Evolutionary conservation across 2,329 filamentous ascomycete genomes (phyloP), one percentile per base, ranked within the genome.

Genomic region (Allantophomopsis cytisporea): DNA sequence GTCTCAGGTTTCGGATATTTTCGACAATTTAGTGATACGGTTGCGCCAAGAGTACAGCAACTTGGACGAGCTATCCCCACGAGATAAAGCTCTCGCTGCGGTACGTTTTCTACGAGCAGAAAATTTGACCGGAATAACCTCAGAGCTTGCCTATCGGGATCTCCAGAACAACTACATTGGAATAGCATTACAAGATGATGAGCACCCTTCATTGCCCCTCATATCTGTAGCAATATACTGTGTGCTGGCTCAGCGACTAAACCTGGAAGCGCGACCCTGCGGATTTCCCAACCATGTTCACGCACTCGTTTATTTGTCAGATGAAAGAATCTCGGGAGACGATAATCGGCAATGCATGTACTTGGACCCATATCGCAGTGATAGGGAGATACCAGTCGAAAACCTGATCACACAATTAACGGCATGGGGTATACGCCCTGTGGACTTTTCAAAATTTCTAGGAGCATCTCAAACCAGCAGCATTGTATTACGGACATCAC

Each of bases 211-310:
- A 2, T 68, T 95, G 7, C 91, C 89, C 2, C 69, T 95, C 38
- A 81, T 95, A 44, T 91, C 86, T 2, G 81, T 81, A 40, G 81
- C 80, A 43, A 94, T 96, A 45, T 98, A 81, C 60, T 91, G 83
- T 53, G 79, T 77, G 41, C 58, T 96, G 13, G 88, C 86, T 1
- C 69, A 73, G 40, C 71, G 82, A 31, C 56, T 95, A 11, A 83
- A 81, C 2, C 59, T 98, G 36, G 71, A 80, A 48, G 85, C 88
- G 1, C 74, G 76, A 28, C 86, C 83, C 39, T 89, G 83, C 49
- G 79, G 81, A 34, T 83, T 89, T 51, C 86, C 89, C 3, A 83
- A 76, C 46, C 87, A 95, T 54, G 84, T 94, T 12, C 81, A 94
- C 54, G 83, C 77, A 14, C 76, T 93, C 39, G 75, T 96, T 11